Evolutionary conservation across 75 land plant genomes (phyloP), one percentile per base, ranked within the genome.

Genomic region (Pinus albicaulis): DNA sequence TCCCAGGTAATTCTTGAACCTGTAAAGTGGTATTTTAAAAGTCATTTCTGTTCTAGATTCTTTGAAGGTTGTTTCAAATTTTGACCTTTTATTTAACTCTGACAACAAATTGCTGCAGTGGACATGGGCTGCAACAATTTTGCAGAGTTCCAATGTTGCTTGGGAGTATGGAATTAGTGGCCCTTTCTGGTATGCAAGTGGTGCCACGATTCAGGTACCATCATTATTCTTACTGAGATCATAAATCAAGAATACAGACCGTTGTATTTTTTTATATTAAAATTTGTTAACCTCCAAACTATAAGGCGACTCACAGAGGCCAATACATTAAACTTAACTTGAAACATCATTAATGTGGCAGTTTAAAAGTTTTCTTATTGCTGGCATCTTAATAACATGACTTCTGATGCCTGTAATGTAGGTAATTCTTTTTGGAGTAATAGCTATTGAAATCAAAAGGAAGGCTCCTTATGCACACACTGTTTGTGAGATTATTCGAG

Each of bases 41-140:
- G 25, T 73, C 8, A 24, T 48, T 72, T 12, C 19, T 28, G 24
- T 26, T 24, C 59, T 56, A 1, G 74, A 53, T 52, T 28, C n/a
- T 24, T 13, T 73, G 34, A 28, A 55, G 28, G 3, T 52, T 53
- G 24, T 48, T 61, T 55, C 34, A 2, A 73, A 1, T 19, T 73
- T 4, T 7, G 25, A 4, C 1, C 4, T 73, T 28, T 23, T 73
- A 61, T 61, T n/a, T 63, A 63, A 56, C 14, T 16, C 13, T 75
- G 36, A n/a, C 14, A 41, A 3, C 24, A 41, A 68, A 26, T 34
- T 75, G 22, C 22, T 72, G 41, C 68, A 97, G 99, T 97, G 99
- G 99, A 97, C 99, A 31, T 97, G 99, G 98, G 98, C 99, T 56
- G 99, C 99, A 12, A 97, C 99, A n/a, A 97, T 97, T 56, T 75